Percentiles rank a stretch among this genome's conserved stretches.
These are phyloP conservation scores for Cryptosporidium felis DNA, from an alignment of 169 alveolate genomes.

Conservation along the genomic window DNA sequence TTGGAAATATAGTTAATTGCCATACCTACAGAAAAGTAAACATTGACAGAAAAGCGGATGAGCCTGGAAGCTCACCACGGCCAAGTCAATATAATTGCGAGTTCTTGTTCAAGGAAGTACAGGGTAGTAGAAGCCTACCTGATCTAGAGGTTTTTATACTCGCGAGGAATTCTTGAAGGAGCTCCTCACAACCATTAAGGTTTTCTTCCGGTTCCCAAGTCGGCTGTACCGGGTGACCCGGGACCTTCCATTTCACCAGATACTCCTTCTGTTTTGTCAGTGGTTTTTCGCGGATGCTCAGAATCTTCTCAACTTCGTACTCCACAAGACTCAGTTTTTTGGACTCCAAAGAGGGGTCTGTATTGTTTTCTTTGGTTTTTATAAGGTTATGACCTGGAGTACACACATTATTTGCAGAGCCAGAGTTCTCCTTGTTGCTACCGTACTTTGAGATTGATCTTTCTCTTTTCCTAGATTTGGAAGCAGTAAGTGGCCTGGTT, in stretches of 20 bases:
- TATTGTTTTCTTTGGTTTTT: background rate
- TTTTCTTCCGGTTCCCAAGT: constrained; percentile 71
- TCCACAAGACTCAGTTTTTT: constrained; percentile 40
- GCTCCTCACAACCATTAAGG: constrained; percentile 62
- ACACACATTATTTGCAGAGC: background rate
- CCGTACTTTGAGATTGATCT: background rate
- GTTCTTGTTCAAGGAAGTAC: constrained; percentile 11
- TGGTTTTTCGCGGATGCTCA: constrained; percentile 63
- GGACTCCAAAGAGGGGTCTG: background rate
- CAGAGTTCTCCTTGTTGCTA: constrained; percentile 14
- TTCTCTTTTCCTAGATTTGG: constrained; percentile 40
- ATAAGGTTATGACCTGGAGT: background rate
- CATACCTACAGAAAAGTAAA: background rate
- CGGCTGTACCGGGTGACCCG: constrained; percentile 70
- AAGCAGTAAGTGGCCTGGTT: too few relatives aligned
- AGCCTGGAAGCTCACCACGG: background rate
- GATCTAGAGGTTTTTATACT: constrained; percentile 63
- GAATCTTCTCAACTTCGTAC: constrained; percentile 67
- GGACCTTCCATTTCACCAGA: constrained; percentile 57
- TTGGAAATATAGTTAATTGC: background rate
- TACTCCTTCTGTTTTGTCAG: constrained; percentile 61
- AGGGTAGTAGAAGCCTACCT: constrained; percentile 66
- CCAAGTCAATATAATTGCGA: background rate
- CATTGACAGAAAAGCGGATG: background rate
- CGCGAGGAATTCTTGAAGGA: constrained; percentile 26